A percentile compares a stretch with the other conserved stretches of the same genome.
phyloP scores from a whole-genome alignment of 2,329 filamentous ascomycete genomes.

The Ophiognomonia clavigignenti-juglandacearum region DNA sequence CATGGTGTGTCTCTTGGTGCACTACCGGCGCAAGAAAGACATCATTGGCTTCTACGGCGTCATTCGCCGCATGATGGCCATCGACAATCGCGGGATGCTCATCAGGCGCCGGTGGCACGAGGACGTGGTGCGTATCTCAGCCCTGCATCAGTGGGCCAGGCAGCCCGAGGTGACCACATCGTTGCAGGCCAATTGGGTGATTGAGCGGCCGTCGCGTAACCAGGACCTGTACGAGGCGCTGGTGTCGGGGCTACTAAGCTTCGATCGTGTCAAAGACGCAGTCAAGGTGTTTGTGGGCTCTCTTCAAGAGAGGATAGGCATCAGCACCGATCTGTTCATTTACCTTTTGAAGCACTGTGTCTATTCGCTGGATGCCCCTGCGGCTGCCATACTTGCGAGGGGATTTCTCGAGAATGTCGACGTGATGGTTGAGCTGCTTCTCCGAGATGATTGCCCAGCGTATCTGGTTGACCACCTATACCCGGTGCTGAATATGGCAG shows the following conservation, averaged over 20 bases:
- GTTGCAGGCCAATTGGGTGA: slow-evolving; percentile 29
- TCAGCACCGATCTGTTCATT: slow-evolving; percentile 28
- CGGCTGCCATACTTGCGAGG: slow-evolving; percentile 29
- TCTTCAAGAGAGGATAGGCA: slow-evolving; percentile 28
- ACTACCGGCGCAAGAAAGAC: slow-evolving; percentile 40
- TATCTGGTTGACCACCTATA: slow-evolving; percentile 14
- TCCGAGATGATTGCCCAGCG: slow-evolving; percentile 13
- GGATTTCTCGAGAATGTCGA: slow-evolving; percentile 24
- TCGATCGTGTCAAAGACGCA: slow-evolving; percentile 40
- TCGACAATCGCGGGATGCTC: slow-evolving; percentile 35
- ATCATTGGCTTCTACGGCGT: slow-evolving; percentile 38
- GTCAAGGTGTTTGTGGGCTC: slow-evolving; percentile 35
- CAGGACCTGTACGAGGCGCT: slow-evolving; percentile 38
- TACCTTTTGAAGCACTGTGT: slow-evolving; percentile 39
- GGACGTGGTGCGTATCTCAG: slow-evolving; percentile 24
- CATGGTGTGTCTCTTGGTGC: slow-evolving; percentile 43
- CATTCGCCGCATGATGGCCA: slow-evolving; percentile 40
- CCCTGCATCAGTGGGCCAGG: slow-evolving; percentile 26
- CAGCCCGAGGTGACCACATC: slow-evolving; percentile 18
- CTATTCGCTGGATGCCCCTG: slow-evolving; percentile 30
- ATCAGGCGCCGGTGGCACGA: slow-evolving; percentile 30
- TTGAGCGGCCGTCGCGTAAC: slow-evolving; percentile 35
- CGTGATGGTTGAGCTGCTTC: slow-evolving; percentile 17
- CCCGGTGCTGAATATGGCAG: slow-evolving; percentile 14
- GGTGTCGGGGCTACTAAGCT: slow-evolving; percentile 43